A percentile compares a stretch with the other conserved stretches of the same genome.
Evolutionary conservation across 176 grass and related monocot genomes (phyloP).

Genomic region (Bromus sterilis): DNA sequence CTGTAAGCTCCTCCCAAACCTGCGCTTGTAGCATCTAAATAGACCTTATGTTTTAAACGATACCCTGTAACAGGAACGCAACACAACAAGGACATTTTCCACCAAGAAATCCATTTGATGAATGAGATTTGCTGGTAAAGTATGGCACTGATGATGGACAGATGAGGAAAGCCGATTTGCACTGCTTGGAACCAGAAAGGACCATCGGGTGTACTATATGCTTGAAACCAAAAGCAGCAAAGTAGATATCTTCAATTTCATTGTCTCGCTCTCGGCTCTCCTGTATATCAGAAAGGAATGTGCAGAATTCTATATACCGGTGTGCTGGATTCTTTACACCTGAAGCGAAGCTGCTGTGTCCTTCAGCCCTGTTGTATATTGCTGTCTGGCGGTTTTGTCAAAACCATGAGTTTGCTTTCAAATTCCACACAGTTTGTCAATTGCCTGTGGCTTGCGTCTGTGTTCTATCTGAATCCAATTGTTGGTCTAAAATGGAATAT

Average conservation of each 20-base stretch:
- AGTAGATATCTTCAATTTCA: conserved; percentile 29
- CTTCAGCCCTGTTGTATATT: conserved; percentile 1
- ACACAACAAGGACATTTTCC: conserved; percentile 48
- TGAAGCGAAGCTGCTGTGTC: neutral
- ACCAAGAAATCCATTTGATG: conserved; percentile 84
- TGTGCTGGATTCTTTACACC: neutral
- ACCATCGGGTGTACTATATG: conserved; percentile 24
- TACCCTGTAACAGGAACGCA: conserved; percentile 43
- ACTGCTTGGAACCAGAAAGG: neutral
- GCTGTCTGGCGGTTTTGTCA: neutral
- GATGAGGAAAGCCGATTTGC: neutral
- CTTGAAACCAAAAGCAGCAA: neutral
- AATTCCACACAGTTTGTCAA: neutral
- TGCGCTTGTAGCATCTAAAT: neutral
- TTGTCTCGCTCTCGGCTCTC: neutral
- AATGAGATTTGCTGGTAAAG: conserved; percentile 34
- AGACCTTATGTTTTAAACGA: neutral
- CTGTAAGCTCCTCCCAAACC: conserved; percentile 42
- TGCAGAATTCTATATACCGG: conserved; percentile 7
- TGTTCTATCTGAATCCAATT: neutral
- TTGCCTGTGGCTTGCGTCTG: neutral
- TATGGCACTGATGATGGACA: neutral
- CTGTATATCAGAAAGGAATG: conserved; percentile 23
- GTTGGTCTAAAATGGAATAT: neutral
- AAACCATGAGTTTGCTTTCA: neutral